These are phyloP conservation scores for Penicillium sp. DNA, from an alignment of 2,329 filamentous ascomycete genomes.

Conservation along the genomic window DNA sequence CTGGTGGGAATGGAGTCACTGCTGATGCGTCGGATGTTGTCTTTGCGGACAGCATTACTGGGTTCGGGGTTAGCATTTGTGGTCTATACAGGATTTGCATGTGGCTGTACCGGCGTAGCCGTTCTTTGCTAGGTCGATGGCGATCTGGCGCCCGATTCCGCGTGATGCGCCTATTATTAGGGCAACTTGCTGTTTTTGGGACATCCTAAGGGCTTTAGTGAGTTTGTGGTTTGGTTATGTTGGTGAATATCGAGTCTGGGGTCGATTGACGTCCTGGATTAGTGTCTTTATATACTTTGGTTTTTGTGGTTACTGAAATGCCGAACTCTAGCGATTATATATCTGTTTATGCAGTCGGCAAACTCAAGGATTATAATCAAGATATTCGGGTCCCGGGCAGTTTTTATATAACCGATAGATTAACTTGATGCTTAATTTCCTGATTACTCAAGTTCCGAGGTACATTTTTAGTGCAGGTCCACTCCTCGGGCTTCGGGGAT, in stretches of 20 bases:
- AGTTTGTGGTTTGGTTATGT: neutral
- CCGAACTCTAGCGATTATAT: neutral
- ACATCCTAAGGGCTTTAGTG: neutral
- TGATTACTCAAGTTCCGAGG: slow-evolving; percentile 26
- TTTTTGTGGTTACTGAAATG: neutral
- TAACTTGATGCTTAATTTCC: slow-evolving; percentile 12
- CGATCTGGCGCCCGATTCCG: slow-evolving; percentile 77
- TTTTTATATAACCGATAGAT: neutral
- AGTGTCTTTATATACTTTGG: neutral
- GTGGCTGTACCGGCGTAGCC: slow-evolving; percentile 63
- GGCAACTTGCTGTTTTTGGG: slow-evolving; percentile 51
- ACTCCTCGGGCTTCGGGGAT: neutral
- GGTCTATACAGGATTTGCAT: neutral
- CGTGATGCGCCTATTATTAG: slow-evolving; percentile 73
- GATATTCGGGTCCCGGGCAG: neutral
- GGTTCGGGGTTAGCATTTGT: slow-evolving; percentile 1
- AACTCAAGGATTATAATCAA: neutral
- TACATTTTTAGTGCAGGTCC: neutral
- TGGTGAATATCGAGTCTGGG: neutral
- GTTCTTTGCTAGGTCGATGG: slow-evolving; percentile 69
- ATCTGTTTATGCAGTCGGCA: neutral
- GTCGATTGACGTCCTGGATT: neutral
- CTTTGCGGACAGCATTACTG: slow-evolving; percentile 76
- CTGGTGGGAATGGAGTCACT: slow-evolving; percentile 63
- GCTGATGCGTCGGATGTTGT: slow-evolving; percentile 62